These are phyloP conservation scores for Dactylis glomerata DNA, from an alignment of 176 grass and related monocot species.

Conservation along the genomic window DNA sequence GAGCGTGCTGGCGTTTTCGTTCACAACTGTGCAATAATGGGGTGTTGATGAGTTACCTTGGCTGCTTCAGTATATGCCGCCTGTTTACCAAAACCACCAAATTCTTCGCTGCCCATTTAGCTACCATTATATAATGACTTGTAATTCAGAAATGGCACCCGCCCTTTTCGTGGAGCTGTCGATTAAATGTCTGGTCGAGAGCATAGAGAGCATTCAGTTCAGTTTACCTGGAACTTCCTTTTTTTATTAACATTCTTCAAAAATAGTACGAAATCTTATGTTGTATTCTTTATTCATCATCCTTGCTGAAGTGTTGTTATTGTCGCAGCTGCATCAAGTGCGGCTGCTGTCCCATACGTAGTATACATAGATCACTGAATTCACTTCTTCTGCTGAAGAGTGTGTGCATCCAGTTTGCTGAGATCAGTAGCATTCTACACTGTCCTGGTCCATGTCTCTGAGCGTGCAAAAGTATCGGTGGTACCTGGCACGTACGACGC, in stretches of 20 bases:
- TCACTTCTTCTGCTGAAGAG: constrained; percentile 7
- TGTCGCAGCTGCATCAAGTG: neutral
- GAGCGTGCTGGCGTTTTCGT: constrained; percentile 74
- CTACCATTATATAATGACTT: constrained; percentile 45
- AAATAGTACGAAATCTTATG: constrained; percentile 32
- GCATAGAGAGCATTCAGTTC: constrained; percentile 63
- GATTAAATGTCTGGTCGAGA: constrained; percentile 43
- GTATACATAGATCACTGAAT: constrained; percentile 33
- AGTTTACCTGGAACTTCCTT: constrained; percentile 55
- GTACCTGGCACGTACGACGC: neutral
- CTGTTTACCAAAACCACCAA: constrained; percentile 33
- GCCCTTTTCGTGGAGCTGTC: constrained; percentile 43
- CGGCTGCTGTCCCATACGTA: neutral
- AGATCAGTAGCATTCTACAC: neutral
- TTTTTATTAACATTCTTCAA: constrained; percentile 2
- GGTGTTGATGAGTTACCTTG: constrained; percentile 54
- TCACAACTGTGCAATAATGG: constrained; percentile 95
- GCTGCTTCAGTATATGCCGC: constrained; percentile 14
- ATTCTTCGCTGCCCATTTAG: constrained; percentile 39
- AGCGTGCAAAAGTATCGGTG: constrained; percentile 14
- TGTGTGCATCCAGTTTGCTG: neutral
- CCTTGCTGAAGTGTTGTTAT: neutral
- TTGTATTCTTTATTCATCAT: constrained; percentile 43
- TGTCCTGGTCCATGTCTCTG: neutral
- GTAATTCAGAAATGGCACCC: constrained; percentile 56